A percentile compares a stretch with the other conserved stretches of the same genome.
These are phyloP conservation scores for Coniella vitis DNA, from an alignment of 2,329 filamentous ascomycete genomes.

Conservation along the genomic window DNA sequence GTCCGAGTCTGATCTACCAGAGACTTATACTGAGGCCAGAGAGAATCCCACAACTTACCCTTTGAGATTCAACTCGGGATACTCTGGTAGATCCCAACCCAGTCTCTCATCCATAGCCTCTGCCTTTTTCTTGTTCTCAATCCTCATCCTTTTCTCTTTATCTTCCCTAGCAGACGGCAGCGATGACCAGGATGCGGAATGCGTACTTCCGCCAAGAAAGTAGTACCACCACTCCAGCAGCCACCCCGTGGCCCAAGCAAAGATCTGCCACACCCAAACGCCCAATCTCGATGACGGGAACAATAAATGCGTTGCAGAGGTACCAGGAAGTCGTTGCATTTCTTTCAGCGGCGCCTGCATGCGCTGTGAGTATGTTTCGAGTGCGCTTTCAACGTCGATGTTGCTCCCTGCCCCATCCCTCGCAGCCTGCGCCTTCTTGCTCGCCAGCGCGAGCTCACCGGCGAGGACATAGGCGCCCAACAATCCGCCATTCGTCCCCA, in stretches of 20 bases:
- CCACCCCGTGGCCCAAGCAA: background rate
- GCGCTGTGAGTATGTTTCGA: slow-evolving; percentile 34
- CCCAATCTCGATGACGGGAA: background rate
- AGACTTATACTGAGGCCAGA: no score
- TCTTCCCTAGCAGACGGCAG: no score
- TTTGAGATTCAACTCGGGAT: background rate
- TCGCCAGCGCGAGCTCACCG: slow-evolving; percentile 45
- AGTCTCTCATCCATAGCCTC: background rate
- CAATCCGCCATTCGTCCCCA: slow-evolving; percentile 43
- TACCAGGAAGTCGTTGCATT: background rate
- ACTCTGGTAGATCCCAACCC: background rate
- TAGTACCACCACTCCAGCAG: background rate
- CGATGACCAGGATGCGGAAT: no score
- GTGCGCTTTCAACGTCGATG: slow-evolving; percentile 24
- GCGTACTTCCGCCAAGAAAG: background rate
- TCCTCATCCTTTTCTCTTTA: no score
- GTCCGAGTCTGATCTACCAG: no score
- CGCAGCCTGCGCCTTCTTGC: no score
- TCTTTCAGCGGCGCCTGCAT: background rate
- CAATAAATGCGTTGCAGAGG: background rate
- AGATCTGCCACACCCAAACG: background rate
- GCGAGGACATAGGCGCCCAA: slow-evolving; percentile 50
- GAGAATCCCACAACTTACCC: background rate
- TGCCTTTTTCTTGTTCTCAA: no score
- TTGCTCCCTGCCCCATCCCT: slow-evolving; percentile 19